These are phyloP conservation scores for Sclerotinia subarctica DNA, from an alignment of 2,329 filamentous ascomycete species.

Conservation along the genomic window DNA sequence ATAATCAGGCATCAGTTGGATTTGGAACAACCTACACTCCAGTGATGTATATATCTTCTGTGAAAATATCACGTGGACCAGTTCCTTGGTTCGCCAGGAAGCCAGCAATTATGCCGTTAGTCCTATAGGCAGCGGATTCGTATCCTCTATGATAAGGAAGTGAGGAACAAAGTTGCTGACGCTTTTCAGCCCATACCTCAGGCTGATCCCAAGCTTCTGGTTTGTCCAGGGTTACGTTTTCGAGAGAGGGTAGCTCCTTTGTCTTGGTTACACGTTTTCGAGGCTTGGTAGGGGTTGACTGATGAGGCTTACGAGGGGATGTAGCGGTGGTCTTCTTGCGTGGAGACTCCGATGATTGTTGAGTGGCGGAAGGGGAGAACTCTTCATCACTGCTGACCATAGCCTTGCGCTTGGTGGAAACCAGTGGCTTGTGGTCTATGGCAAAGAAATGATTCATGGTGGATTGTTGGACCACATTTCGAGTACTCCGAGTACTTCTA, in stretches of 20 bases:
- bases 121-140: conserved; percentile 57
- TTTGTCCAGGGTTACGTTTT: conserved; percentile 23
- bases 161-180: conserved; percentile 61
- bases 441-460: neutral
- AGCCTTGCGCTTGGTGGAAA: conserved; percentile 3
- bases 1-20: neutral
- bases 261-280: neutral
- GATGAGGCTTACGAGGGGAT: neutral
- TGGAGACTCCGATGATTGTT: neutral
- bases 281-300: neutral
- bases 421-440: neutral
- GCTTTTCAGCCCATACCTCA: conserved; percentile 53
- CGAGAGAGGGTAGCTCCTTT: neutral
- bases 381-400: neutral
- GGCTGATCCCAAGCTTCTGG: conserved; percentile 40
- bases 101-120: conserved; percentile 48
- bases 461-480: neutral
- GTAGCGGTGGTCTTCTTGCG: neutral
- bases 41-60: conserved; percentile 60
- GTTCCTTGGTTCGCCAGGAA: conserved; percentile 57
- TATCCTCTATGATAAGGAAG: conserved; percentile 60
- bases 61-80: conserved; percentile 55
- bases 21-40: conserved; percentile 48
- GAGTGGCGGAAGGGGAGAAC: neutral
- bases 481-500: neutral